Percentiles rank a stretch among this genome's conserved stretches.
These are phyloP conservation scores for Candida germanica DNA, from an alignment of 805 yeast species.

Conservation along the genomic window DNA sequence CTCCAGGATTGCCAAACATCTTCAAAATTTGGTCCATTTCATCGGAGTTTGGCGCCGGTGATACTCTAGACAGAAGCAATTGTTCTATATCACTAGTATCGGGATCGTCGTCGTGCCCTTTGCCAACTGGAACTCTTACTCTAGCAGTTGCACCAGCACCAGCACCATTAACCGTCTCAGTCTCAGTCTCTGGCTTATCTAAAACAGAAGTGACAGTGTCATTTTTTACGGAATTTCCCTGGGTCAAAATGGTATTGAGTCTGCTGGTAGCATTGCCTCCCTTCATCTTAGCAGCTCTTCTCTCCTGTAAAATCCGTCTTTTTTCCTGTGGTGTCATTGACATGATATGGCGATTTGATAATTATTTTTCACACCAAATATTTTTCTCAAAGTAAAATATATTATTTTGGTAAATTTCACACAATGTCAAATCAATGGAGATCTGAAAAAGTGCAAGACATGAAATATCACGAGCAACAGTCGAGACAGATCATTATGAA, in stretches of 20 bases:
- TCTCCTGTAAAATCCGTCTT: constrained; percentile 55
- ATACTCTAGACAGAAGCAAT: constrained; percentile 12
- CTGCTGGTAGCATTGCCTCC: constrained; percentile 54
- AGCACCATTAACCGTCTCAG: constrained; percentile 2
- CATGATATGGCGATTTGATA: not conserved
- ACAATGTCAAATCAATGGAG: too few relatives aligned
- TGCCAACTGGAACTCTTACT: constrained; percentile 14
- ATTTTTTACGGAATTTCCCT: constrained; percentile 37
- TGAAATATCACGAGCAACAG: constrained; percentile 25
- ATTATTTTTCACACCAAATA: too few relatives aligned
- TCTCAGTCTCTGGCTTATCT: constrained; percentile 18
- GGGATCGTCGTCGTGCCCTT: constrained; percentile 31
- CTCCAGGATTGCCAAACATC: constrained; percentile 26
- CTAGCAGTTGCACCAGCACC: too few relatives aligned
- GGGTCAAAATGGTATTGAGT: constrained; percentile 42
- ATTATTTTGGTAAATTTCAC: not conserved
- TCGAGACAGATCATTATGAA: constrained; percentile 35
- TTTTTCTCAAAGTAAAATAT: too few relatives aligned
- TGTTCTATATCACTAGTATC: constrained; percentile 37
- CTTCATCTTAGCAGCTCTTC: constrained; percentile 61
- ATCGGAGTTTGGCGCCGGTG: constrained; percentile 9
- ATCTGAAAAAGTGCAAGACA: too few relatives aligned
- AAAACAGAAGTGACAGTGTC: constrained; percentile 32
- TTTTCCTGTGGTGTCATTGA: constrained; percentile 46
- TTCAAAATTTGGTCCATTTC: constrained; percentile 36